phyloP scores from a whole-genome alignment of 345 rosid species.

The Corymbia maculata region DNA sequence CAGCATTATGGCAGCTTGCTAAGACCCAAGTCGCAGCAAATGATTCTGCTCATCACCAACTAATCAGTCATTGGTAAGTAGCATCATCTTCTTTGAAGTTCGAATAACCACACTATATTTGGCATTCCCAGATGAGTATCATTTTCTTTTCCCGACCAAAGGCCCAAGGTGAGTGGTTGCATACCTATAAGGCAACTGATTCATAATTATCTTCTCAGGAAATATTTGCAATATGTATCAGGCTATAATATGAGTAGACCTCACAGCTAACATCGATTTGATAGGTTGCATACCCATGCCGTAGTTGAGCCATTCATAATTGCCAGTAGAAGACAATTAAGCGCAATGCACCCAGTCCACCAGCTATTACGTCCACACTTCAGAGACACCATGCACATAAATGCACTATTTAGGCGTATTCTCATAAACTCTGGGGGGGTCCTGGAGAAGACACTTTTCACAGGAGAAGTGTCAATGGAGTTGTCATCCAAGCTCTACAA shows the following conservation, averaged over 20 bases:
- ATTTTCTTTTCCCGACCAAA: neutral
- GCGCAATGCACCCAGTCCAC: conserved; percentile 59
- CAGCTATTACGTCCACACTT: conserved; percentile 57
- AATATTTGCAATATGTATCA: neutral
- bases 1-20: conserved; percentile 51
- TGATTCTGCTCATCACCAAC: conserved; percentile 54
- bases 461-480: conserved; percentile 38
- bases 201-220: neutral
- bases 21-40: conserved; percentile 55
- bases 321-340: conserved; percentile 57
- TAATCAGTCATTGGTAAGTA: conserved; percentile 56
- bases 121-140: neutral
- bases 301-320: conserved; percentile 66
- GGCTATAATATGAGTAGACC: neutral
- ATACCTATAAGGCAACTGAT: neutral
- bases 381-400: conserved; percentile 62
- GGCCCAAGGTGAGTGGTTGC: neutral
- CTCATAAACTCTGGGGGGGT: conserved; percentile 52
- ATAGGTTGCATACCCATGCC: conserved; percentile 67
- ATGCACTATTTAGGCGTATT: conserved; percentile 35
- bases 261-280: neutral
- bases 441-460: conserved; percentile 39
- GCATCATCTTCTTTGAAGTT: neutral
- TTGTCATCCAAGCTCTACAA: conserved; percentile 47
- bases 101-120: neutral